Evolutionary conservation across 2,329 filamentous ascomycete genomes (phyloP), one percentile per base, ranked within the genome.

Genomic region (Neofusicoccum kwambonambiense): DNA sequence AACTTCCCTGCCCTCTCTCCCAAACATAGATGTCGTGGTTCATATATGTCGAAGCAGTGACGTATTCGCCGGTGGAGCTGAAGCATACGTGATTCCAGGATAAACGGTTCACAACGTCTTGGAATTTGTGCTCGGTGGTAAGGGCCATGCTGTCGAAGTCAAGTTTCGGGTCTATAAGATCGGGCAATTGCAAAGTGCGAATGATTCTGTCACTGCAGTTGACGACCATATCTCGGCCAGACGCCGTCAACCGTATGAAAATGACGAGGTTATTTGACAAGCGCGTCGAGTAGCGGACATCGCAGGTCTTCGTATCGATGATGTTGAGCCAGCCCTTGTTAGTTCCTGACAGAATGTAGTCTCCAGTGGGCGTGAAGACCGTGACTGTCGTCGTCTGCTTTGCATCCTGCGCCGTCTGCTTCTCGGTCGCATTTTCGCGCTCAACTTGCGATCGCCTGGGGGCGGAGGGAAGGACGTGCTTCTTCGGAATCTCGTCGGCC

Each of bases 11-110:
- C 64, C 90, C 90, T 63, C 95, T 88, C 79, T 99, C 95, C 95
- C 94, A 98, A 34, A 98, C 93, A 78, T 98, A 98, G 68, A 99
- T 91, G 78, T 99, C 94, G 72, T 97, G 93, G 73, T 99, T 99
- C 83, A 98, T 98, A 77, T 93, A 97, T 1, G 95, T 98, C 31
- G 93, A 96, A 0, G 96, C 95, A 27, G 93, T 93, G 45, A 99
- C 93, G 75, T 98, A 98, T 78, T 99, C 95, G 61, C 93, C 93
- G 0, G 91, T 95, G 0, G 92, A 90, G 73, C 92, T 96, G 76
- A 99, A 98, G 0, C 93, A 93, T 65, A 97, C 93, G 73, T 97
- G 93, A 73, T 98, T 99, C 95, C 95, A 99, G 6, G 91, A 93
- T 12, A 98, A 81, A 50, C 91, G 88, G 74, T 99, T 98, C 58